Conservation (phyloP, 768 basidiomycete genomes). For the Tubosaeta brunneosetosa region DNA sequence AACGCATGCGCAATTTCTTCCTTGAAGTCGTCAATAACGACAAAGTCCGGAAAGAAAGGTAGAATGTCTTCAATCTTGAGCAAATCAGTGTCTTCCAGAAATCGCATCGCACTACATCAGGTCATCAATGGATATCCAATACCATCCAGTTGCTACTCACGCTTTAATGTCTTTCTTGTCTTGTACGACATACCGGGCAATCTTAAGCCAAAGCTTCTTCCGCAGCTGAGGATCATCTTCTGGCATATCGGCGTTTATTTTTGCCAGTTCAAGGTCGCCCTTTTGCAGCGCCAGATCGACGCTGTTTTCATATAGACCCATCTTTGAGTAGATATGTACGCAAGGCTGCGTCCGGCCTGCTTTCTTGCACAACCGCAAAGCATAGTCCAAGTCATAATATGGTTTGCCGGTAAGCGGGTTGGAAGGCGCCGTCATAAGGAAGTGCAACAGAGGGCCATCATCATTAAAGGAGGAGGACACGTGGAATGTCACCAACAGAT, state of each 20-base stretch:
- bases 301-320: conserved; percentile 95
- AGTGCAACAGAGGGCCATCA: conserved; percentile 74
- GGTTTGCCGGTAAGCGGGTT: conserved; percentile 82
- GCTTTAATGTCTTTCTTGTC: conserved; percentile 98
- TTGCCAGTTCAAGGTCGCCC: conserved; percentile 93
- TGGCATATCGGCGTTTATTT: conserved; percentile 91
- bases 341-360: conserved; percentile 80
- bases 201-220: conserved; percentile 97
- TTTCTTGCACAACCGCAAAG: conserved; percentile 85
- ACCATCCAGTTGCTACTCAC: conserved; percentile 45
- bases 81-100: conserved; percentile 89
- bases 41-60: conserved; percentile 99
- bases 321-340: conserved; percentile 94
- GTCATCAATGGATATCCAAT: neutral
- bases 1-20: conserved; percentile 95
- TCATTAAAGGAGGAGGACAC: conserved; percentile 57
- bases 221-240: conserved; percentile 82
- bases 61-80: conserved; percentile 98
- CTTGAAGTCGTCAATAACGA: conserved; percentile 99
- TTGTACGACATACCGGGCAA: conserved; percentile 97
- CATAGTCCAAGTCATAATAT: conserved; percentile 97
- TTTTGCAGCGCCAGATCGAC: conserved; percentile 93
- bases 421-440: conserved; percentile 75
- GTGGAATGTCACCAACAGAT: conserved; percentile 86
- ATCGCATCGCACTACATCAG: conserved; percentile 81